Evolutionary conservation across 345 rosid species (phyloP), one percentile per base, ranked within the genome.

Genomic region (Lumnitzera littorea): DNA sequence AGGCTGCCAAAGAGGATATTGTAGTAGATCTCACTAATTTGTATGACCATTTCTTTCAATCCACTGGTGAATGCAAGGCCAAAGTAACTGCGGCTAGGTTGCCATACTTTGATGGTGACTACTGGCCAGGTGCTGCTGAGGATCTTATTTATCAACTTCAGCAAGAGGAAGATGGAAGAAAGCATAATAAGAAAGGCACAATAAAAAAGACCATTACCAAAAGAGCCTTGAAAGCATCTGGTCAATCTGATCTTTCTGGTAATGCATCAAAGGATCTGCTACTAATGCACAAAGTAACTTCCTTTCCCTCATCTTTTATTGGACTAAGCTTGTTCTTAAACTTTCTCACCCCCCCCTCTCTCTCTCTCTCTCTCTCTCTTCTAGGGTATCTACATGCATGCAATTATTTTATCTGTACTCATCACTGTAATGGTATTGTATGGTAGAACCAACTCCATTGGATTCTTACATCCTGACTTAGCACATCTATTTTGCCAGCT

Each of bases 81-180:
- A 91, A 84, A 82, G 94, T 91, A 62, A 95, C 99, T 14, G 99
- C 99, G 43, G 87, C 96, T 53, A 91, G 99, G 83, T 81, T 95
- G 53, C 99, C 99, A 46, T 95, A 95, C 78, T 95, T 95, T 67
- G 99, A 95, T 70, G 99, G 99, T 70, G 97, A 95, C 79, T 95
- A 95, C 69, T 95, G 99, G 99, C 97, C 99, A 55, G 99, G 97
- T 73, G 99, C 97, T 57, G 97, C 99, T 2, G 99, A 95, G 79
- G 97, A 95, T 70, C 75, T 95, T 53, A 86, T 95, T 62, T 74
- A 74, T 74, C 97, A 86, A 82, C 76, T 95, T 72, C 81, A 84
- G 56, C 97, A 88, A 75, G 97, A 94, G 55, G 96, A 91, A 73
- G 97, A 95, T 79, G 97, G 91, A 53, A 80, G 88, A 82, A 94